phyloP scores from a whole-genome alignment of 768 basidiomycete genomes.

The Xanthoconium stramineum region DNA sequence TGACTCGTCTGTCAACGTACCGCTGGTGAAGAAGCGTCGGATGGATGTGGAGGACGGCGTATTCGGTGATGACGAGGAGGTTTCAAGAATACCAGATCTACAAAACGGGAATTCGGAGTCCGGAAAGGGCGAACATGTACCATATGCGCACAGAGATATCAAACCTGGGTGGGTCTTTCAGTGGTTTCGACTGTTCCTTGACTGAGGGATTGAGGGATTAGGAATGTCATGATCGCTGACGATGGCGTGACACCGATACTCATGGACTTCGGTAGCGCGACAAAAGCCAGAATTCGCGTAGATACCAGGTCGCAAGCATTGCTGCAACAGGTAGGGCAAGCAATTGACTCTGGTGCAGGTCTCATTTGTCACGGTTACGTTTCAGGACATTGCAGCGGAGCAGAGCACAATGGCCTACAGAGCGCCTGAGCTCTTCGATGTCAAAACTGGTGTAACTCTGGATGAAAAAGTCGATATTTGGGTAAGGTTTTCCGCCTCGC shows the following conservation, averaged over 20 bases:
- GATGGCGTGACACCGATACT: slow-evolving; percentile 81
- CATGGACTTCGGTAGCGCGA: slow-evolving; percentile 96
- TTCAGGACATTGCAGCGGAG: slow-evolving; percentile 89
- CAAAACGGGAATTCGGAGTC: slow-evolving; percentile 35
- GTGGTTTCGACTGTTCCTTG: background rate
- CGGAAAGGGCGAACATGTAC: slow-evolving; percentile 57
- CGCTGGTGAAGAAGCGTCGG: slow-evolving; percentile 56
- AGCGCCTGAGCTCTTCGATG: slow-evolving; percentile 96
- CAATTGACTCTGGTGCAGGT: background rate
- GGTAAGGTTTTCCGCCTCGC: slow-evolving; percentile 46
- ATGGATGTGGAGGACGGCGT: slow-evolving; percentile 55
- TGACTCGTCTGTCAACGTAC: slow-evolving; percentile 43
- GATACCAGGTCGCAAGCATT: slow-evolving; percentile 85
- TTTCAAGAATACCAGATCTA: slow-evolving; percentile 40
- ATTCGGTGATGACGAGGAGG: slow-evolving; percentile 73
- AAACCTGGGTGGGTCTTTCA: slow-evolving; percentile 79
- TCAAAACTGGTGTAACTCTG: slow-evolving; percentile 81
- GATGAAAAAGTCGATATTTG: slow-evolving; percentile 98
- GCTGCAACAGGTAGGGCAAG: slow-evolving; percentile 69
- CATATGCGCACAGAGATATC: slow-evolving; percentile 95
- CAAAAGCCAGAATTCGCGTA: slow-evolving; percentile 80
- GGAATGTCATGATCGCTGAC: slow-evolving; percentile 96
- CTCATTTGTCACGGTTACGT: background rate
- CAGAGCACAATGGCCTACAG: slow-evolving; percentile 99
- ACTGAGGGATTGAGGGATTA: slow-evolving; percentile 29